A percentile compares a stretch with the other conserved stretches of the same genome.
These are phyloP conservation scores for Lentinula lateritia DNA, from an alignment of 768 basidiomycete genomes.

Conservation along the genomic window DNA sequence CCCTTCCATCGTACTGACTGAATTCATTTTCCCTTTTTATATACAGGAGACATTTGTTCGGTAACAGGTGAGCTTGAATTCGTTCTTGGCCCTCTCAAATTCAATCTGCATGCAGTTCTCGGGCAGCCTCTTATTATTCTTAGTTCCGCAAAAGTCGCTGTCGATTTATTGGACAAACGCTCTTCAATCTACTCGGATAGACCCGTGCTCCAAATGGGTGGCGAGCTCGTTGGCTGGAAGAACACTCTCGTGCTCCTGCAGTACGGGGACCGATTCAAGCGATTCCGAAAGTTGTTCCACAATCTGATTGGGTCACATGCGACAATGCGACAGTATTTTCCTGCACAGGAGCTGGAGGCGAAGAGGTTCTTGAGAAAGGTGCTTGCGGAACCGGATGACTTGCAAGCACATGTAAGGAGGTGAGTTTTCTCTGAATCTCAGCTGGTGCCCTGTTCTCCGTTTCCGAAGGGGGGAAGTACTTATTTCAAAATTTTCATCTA, in stretches of 20 bases:
- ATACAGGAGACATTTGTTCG: constrained; percentile 54
- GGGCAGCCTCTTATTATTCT: constrained; percentile 56
- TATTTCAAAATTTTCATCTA: constrained; percentile 13
- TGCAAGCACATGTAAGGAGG: constrained; percentile 42
- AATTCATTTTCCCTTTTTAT: background rate
- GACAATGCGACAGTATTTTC: constrained; percentile 36
- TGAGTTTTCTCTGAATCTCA: constrained; percentile 19
- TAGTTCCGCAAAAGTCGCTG: constrained; percentile 43
- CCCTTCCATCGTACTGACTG: background rate
- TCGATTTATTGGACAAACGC: constrained; percentile 62
- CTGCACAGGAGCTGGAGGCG: constrained; percentile 40
- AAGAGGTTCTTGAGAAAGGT: constrained; percentile 42
- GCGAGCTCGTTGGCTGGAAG: constrained; percentile 54
- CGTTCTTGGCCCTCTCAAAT: background rate
- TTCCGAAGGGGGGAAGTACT: background rate
- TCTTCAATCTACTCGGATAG: constrained; percentile 64
- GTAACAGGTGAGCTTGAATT: constrained; percentile 25
- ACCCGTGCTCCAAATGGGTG: constrained; percentile 49
- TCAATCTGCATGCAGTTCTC: constrained; percentile 25
- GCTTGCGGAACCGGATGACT: constrained; percentile 40
- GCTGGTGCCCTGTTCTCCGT: background rate
- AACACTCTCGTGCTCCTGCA: constrained; percentile 49
- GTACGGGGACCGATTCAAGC: constrained; percentile 52
- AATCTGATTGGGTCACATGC: constrained; percentile 40
- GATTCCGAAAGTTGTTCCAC: constrained; percentile 48